Base-by-base conservation (phyloP, 768 basidiomycete species). In the Leccinum rimulosum region DNA sequence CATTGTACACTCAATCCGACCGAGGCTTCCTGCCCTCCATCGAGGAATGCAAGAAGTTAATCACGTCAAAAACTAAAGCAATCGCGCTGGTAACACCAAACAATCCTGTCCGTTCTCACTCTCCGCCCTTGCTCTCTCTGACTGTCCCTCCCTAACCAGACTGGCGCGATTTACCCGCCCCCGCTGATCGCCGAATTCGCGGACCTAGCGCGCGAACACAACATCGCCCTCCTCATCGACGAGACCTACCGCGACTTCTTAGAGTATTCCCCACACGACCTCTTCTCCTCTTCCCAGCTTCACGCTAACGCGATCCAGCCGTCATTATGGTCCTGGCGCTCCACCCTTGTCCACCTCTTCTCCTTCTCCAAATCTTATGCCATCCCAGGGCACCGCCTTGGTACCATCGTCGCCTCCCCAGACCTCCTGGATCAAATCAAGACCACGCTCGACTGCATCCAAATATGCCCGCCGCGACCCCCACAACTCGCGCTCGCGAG, bases 171-270 rank as follows among this genome's bases (percentile, higher is more conserved):
- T 1, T 92, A 92, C 64, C 71, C 87, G 0, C 79, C 83, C 0
- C 65, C 71, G 0, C 77, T 90, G 6, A 71, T 94, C 27, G 70
- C 76, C 0, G 73, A 81, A 5, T 94, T 93, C 63, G 80, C 82
- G 2, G 63, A 74, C 0, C 80, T 94, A 3, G 88, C 91, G 0
- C 73, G 67, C 22, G 74, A 79, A 53, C 70, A 78, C 28, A 75
- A 78, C 1, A 65, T 93, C 17, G 86, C 90, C 0, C 79, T 94
- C 25, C 79, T 94, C 38, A 52, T 95, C n/a, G 93, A 95, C 72
- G 91, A 93, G 73, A 94, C 93, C 1, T 95, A 95, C 72, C 82
- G 91, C 12, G 91, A 94, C 69, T 93, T 94, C 66, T 74, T 86
- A 47, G 70, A 81, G n/a, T 66, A 73, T 5, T 64, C 64, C n/a